phyloP scores from a whole-genome alignment of 352 stramenopile species.

The Phytophthora pisi region DNA sequence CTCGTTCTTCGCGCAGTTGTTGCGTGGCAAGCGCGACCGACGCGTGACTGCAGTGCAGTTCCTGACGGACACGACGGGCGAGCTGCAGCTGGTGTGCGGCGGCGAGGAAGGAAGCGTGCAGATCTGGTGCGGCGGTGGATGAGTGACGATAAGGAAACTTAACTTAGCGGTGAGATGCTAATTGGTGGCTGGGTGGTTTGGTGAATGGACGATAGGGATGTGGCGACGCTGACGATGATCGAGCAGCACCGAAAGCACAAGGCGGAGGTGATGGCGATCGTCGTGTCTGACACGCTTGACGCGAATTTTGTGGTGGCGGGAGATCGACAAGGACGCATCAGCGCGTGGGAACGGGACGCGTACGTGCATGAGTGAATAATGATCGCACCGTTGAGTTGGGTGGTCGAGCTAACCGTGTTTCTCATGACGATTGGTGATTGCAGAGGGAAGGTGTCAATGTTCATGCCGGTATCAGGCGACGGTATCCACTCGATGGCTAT shows the following conservation, averaged over 20 bases:
- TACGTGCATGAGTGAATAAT: slow-evolving; percentile 27
- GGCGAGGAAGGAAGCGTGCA: slow-evolving; percentile 78
- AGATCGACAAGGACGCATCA: slow-evolving; percentile 66
- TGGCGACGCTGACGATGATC: slow-evolving; percentile 46
- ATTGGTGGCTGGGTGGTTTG: slow-evolving; percentile 1
- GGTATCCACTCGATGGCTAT: slow-evolving; percentile 63
- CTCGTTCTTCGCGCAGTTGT: slow-evolving; percentile 56
- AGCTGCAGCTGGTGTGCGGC: slow-evolving; percentile 55
- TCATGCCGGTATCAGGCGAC: slow-evolving; percentile 58
- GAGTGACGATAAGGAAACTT: background rate
- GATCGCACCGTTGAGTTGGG: background rate
- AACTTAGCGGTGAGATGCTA: background rate
- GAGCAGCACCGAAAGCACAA: slow-evolving; percentile 76
- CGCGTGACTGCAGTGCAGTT: slow-evolving; percentile 68
- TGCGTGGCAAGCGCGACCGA: slow-evolving; percentile 60
- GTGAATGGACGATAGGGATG: slow-evolving; percentile 44
- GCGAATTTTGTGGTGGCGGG: slow-evolving; percentile 58
- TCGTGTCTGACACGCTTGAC: slow-evolving; percentile 35
- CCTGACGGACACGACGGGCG: slow-evolving; percentile 33
- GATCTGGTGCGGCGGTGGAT: slow-evolving; percentile 55
- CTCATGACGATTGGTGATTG: background rate
- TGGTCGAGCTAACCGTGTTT: slow-evolving; percentile 11
- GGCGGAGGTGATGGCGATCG: slow-evolving; percentile 57
- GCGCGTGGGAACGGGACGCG: slow-evolving; percentile 60
- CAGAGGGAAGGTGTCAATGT: slow-evolving; percentile 50